phyloP scores from a whole-genome alignment of 2,329 filamentous ascomycete genomes.

The Beauveria sp. region DNA sequence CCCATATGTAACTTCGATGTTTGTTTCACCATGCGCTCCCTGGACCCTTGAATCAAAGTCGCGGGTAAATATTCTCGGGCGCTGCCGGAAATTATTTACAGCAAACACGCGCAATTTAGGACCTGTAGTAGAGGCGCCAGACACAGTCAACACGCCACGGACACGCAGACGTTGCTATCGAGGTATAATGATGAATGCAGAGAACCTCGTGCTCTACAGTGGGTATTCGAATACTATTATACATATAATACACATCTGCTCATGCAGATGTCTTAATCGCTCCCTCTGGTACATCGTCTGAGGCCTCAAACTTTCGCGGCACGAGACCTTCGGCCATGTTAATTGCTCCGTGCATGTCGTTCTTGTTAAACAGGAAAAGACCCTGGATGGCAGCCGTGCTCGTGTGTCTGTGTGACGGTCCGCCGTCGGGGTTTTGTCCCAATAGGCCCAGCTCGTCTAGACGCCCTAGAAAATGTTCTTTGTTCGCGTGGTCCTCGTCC shows the following conservation, averaged over 20 bases:
- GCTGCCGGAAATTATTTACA: background rate
- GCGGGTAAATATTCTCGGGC: background rate
- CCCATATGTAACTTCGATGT: background rate
- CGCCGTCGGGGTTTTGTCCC: conserved; percentile 42
- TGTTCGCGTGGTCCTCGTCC: conserved; percentile 55
- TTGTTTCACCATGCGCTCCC: background rate
- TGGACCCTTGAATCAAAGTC: background rate
- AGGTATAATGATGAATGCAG: background rate
- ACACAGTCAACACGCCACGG: background rate
- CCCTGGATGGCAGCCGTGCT: conserved; percentile 93
- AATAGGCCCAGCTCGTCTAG: conserved; percentile 66
- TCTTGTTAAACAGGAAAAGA: conserved; percentile 92
- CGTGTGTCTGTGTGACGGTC: conserved; percentile 45
- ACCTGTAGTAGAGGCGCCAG: background rate
- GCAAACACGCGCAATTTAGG: background rate
- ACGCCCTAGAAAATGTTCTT: conserved; percentile 61
- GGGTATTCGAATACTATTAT: background rate
- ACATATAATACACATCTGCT: background rate
- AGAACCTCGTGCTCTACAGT: background rate
- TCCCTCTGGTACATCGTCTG: conserved; percentile 28
- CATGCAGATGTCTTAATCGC: conserved; percentile 27
- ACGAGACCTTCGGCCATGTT: conserved; percentile 64
- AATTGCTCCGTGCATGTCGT: conserved; percentile 80
- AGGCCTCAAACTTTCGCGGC: conserved; percentile 47
- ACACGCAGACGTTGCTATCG: background rate